Evolutionary conservation across 192 early-diverging fungal species (phyloP).

Genomic region (Cladochytrium replicatum): DNA sequence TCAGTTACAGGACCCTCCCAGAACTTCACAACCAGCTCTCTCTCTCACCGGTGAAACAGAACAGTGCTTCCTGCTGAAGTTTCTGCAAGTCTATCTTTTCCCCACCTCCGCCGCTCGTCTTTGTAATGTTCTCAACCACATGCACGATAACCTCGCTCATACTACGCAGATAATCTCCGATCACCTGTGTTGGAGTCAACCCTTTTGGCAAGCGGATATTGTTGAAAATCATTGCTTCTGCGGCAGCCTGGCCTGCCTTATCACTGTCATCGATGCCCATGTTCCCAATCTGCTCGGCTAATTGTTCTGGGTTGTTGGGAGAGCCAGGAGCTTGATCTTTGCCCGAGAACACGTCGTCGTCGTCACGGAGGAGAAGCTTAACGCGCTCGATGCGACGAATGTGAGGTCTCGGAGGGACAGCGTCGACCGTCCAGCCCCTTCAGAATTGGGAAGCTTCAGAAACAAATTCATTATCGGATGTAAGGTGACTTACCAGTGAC

Average conservation of each 20-base stretch:
- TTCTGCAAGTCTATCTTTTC: neutral
- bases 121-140: neutral
- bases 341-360: neutral
- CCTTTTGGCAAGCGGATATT: neutral
- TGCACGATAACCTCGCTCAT: too few species aligned
- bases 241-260: neutral
- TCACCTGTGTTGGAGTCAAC: neutral
- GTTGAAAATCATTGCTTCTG: neutral
- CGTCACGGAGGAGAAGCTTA: neutral
- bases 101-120: neutral
- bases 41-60: neutral
- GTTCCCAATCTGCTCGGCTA: neutral
- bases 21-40: neutral
- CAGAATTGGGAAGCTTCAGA: slow-evolving; percentile 1
- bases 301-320: neutral
- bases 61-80: neutral
- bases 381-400: neutral
- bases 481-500: neutral
- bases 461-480: neutral
- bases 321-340: neutral
- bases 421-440: neutral
- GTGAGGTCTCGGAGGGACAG: neutral
- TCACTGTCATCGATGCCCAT: neutral
- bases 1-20: neutral
- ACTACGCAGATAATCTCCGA: neutral